A percentile compares a stretch with the other conserved stretches of the same genome.
Conservation (phyloP, 2,329 filamentous ascomycete genomes). For the Zasmidium citrigriseum region DNA sequence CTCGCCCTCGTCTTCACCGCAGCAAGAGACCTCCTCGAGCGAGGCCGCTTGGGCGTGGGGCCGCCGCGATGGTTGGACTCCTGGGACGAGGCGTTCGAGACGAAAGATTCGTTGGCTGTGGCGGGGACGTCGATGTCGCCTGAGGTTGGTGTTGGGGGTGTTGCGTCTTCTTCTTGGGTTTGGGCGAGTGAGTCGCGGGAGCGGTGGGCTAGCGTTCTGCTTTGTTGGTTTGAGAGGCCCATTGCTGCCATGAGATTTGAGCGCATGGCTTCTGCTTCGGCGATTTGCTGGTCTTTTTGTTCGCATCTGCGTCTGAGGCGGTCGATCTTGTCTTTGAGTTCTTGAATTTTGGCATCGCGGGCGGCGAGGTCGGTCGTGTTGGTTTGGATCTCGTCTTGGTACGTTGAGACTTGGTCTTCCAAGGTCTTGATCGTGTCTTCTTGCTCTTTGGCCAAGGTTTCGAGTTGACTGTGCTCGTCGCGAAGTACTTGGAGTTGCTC, state of each 20-base stretch:
- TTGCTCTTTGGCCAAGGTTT: background rate
- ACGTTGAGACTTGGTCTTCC: background rate
- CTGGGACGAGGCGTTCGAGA: conserved; percentile 32
- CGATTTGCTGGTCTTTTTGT: conserved; percentile 39
- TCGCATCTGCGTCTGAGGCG: conserved; percentile 34
- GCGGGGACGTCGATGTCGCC: conserved; percentile 18
- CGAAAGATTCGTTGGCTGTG: conserved; percentile 25
- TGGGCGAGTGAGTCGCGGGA: conserved; percentile 16
- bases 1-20: conserved; percentile 29
- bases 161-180: conserved; percentile 12
- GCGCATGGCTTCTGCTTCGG: conserved; percentile 41
- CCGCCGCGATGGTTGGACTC: conserved; percentile 31
- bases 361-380: background rate
- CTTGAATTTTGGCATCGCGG: conserved; percentile 21
- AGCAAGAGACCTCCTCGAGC: conserved; percentile 17
- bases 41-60: conserved; percentile 44
- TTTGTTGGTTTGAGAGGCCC: conserved; percentile 28
- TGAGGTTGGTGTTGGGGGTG: conserved; percentile 16
- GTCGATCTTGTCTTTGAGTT: conserved; percentile 30
- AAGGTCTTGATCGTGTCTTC: background rate
- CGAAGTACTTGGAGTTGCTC: conserved; percentile 43
- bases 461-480: conserved; percentile 23
- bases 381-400: background rate
- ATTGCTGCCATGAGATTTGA: conserved; percentile 40
- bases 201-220: conserved; percentile 21